Evolutionary conservation across 345 rosid species (phyloP), one percentile per base, ranked within the genome.

Genomic region (Excoecaria agallocha): DNA sequence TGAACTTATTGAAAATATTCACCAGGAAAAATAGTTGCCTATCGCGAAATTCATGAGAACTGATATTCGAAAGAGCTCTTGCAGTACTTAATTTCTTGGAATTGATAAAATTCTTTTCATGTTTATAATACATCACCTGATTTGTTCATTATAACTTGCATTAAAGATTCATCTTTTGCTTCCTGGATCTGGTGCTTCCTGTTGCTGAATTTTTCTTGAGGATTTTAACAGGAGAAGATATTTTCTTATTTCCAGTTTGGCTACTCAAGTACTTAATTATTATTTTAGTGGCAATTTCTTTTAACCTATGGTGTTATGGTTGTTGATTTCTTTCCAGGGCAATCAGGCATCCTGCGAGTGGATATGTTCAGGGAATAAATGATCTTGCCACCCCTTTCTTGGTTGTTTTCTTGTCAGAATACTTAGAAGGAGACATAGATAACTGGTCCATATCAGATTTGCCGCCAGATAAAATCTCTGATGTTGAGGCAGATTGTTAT

Each of bases 351-450:
- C 99, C 98, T 75, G 97, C 97, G 20, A 95, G 99, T 75, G 96
- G 99, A 83, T 95, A 95, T 77, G 99, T 95, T 74, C 99, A 95
- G 80, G 98, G 98, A 68, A 95, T 95, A 87, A 95, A 95, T 71
- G 99, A 95, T 86, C 94, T 95, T 73, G 97, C 87, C 76, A 95
- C 99, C 11, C 99, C 99, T 71, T 95, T 95, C 83, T 83, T 95
- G 75, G 97, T 95, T 82, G 87, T 91, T 69, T 95, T 95, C 84
- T 83, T 95, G 83, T 93, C 97, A 38, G 99, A 95, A 78, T 85
- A 90, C 85, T 87, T 95, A 61, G 90, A 91, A 74, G 98, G 98
- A 30, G 84, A 89, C 66, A 82, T 90, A 59, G 93, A 88, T 10
- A 74, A 83, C 78, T 95, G 98, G 97, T 88, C 89, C 8, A 86